Evolutionary conservation across 768 basidiomycete species (phyloP).

Genomic region (Suillus sp.): DNA sequence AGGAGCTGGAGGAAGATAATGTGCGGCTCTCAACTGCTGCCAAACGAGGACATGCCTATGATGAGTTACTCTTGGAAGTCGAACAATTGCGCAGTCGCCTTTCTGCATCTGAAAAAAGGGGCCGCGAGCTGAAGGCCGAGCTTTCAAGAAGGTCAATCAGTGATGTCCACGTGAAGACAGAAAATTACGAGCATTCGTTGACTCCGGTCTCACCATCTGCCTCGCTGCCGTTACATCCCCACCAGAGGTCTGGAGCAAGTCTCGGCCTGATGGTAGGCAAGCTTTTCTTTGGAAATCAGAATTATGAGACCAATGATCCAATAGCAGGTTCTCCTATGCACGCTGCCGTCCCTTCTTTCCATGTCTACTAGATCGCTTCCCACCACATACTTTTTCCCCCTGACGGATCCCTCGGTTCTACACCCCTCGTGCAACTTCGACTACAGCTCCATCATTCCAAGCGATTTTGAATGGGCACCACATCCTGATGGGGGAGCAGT

Average conservation of each 20-base stretch:
- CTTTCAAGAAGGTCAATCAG: constrained; percentile 46
- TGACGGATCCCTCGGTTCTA: constrained; percentile 39
- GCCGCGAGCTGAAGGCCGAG: constrained; percentile 64
- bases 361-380: constrained; percentile 62
- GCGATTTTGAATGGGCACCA: constrained; percentile 58
- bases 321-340: constrained; percentile 74
- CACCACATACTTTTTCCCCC: constrained; percentile 57
- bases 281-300: constrained; percentile 15
- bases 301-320: constrained; percentile 11
- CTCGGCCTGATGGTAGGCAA: constrained; percentile 69
- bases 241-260: constrained; percentile 63
- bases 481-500: constrained; percentile 36
- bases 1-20: constrained; percentile 84
- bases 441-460: constrained; percentile 48
- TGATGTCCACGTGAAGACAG: constrained; percentile 52
- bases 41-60: constrained; percentile 42
- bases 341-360: constrained; percentile 73
- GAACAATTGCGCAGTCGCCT: constrained; percentile 69
- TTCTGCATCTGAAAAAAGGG: constrained; percentile 64
- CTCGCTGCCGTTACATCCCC: constrained; percentile 38
- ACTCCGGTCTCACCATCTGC: constrained; percentile 45
- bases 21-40: constrained; percentile 66
- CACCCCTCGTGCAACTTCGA: constrained; percentile 44
- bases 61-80: constrained; percentile 56
- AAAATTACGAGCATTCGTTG: constrained; percentile 55